Base-by-base conservation (phyloP, 352 stramenopile genomes). In the Pythium sukuiense region DNA sequence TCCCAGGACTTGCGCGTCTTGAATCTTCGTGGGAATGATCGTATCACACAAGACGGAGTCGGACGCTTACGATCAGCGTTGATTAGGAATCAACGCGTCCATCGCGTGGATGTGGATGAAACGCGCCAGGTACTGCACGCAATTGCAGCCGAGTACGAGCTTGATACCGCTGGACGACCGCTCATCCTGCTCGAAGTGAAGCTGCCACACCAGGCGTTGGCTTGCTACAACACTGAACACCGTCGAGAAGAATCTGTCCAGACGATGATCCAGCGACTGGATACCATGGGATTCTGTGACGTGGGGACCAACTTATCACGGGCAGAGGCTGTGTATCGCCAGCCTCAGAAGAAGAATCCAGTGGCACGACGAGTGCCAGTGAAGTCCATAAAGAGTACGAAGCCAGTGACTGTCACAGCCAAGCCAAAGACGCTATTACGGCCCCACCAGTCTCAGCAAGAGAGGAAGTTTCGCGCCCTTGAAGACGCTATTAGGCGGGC, bases 391-490 rank as follows among this genome's bases (percentile, higher is more conserved):
- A 59, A 58, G 37, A 59, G 26, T 16, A 53, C 59, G 0, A 18
- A 6, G 29, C 26, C 43, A 49, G 11, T 2, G 8, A 6, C n/a
- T 16, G 16, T 26, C 9, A 9, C n/a, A 26, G 16, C 16, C 14
- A 32, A 33, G 14, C 35, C 71, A 2, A 46, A 57, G n/a, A n/a
- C n/a, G 20, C 29, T 61, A 64, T 50, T 48, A 56, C 27, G 4
- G 30, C 26, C 32, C 37, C 39, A 64, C 16, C 71, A 72, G n/a
- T 67, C 65, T 1, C 69, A 79, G 18, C 71, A 79, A 59, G 74
- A 87, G 30, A 63, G 67, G 7, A 79, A 79, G 48, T 77, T 77
- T 33, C 73, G 77, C 30, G 62, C 72, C 2, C 63, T 85, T 0
- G 75, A 85, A 37, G 66, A 66, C 57, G 75, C 77, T 1, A 70